These are phyloP conservation scores for Paracoccidioides lutzii DNA, from an alignment of 2,329 filamentous ascomycete species.

Conservation along the genomic window DNA sequence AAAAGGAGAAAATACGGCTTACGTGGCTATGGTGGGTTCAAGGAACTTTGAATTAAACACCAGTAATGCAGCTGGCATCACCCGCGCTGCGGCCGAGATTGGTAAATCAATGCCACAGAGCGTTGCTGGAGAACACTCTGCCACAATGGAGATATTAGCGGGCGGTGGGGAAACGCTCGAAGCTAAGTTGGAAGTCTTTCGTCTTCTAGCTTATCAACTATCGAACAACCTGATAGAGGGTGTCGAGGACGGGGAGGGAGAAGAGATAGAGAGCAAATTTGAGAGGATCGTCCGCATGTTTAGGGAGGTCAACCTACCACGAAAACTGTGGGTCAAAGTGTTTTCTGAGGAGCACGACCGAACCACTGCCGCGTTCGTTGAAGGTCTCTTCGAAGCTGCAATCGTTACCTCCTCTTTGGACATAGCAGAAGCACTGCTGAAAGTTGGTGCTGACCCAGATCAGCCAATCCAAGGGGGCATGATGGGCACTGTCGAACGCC, in stretches of 20 bases:
- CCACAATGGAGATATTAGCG: not conserved
- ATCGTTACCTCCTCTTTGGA: not conserved
- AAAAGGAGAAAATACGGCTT: not conserved
- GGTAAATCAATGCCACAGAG: not conserved
- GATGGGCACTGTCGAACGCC: not conserved
- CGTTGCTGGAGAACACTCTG: not conserved
- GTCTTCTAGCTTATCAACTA: not conserved
- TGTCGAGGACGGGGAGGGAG: not conserved
- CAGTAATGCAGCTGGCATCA: not conserved
- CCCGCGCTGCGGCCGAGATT: not conserved
- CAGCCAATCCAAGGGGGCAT: not conserved
- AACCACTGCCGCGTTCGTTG: not conserved
- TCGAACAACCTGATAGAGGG: not conserved
- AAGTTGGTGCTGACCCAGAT: not conserved
- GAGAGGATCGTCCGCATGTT: not conserved
- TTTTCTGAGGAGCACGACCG: not conserved
- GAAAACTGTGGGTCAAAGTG: not conserved
- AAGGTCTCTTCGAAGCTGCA: constrained; percentile 1
- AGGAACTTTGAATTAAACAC: not conserved
- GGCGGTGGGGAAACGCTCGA: not conserved
- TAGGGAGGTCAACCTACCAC: not conserved
- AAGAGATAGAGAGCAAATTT: not conserved
- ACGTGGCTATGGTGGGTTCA: not conserved
- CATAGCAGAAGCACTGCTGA: not conserved
- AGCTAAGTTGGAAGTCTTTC: not conserved